Conservation (phyloP, 345 rosid genomes). For the Tarenaya hassleriana region DNA sequence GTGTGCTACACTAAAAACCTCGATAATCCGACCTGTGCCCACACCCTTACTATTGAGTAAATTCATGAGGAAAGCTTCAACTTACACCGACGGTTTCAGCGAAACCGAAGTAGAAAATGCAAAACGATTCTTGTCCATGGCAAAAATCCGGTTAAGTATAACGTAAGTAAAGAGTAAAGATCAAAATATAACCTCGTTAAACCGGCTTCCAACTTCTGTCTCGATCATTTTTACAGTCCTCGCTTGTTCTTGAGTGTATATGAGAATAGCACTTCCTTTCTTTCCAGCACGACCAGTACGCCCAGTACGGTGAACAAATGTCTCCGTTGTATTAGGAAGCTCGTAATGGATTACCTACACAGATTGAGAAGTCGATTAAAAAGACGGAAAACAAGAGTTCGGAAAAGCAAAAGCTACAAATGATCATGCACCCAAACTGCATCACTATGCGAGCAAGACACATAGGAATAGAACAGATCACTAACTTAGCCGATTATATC, state of each 20-base stretch:
- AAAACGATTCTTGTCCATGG: no score
- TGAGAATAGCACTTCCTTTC: slow-evolving; percentile 85
- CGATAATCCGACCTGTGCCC: no score
- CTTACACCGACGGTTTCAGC: no score
- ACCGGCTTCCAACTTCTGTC: slow-evolving; percentile 87
- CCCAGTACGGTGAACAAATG: slow-evolving; percentile 96
- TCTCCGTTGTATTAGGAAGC: slow-evolving; percentile 83
- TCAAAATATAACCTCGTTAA: slow-evolving; percentile 50
- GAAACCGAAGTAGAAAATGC: no score
- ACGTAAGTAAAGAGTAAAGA: no score
- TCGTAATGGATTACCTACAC: slow-evolving; percentile 78
- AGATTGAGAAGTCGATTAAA: slow-evolving; percentile 8
- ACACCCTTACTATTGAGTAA: no score
- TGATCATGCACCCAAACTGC: not conserved
- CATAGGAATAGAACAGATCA: no score
- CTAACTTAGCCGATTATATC: not conserved
- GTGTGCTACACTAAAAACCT: no score
- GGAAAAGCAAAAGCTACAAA: not conserved
- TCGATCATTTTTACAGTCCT: slow-evolving; percentile 61
- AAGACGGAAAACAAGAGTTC: slow-evolving; percentile 3
- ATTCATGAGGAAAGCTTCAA: not conserved
- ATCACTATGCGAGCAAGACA: no score
- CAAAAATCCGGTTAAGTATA: no score
- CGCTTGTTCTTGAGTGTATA: slow-evolving; percentile 61
- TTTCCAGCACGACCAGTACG: slow-evolving; percentile 99